These are phyloP conservation scores for Elongisporangium senticosum DNA, from an alignment of 352 stramenopile species.

Conservation along the genomic window DNA sequence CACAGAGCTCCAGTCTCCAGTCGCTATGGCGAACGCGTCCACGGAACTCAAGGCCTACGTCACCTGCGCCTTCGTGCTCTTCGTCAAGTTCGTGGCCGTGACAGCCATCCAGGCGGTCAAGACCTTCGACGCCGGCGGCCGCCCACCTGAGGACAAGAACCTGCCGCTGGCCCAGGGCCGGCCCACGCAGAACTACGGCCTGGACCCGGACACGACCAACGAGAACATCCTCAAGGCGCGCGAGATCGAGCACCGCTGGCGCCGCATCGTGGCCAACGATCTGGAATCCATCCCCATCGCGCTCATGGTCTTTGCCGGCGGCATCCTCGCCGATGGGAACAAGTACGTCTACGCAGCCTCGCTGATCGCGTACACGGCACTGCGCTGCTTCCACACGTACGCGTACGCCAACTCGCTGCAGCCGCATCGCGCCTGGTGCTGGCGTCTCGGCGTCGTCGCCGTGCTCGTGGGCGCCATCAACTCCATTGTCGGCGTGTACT, in stretches of 20 bases:
- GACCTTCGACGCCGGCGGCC: conserved; percentile 41
- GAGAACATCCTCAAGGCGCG: conserved; percentile 24
- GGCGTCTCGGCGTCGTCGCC: conserved; percentile 27
- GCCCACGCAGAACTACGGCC: conserved; percentile 30
- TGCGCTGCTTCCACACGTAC: conserved; percentile 32
- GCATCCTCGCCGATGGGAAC: conserved; percentile 33
- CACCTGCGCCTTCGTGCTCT: conserved; percentile 30
- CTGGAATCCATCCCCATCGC: conserved; percentile 56
- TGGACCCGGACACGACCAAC: conserved; percentile 22
- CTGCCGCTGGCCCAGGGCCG: conserved; percentile 19
- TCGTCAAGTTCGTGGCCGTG: conserved; percentile 55
- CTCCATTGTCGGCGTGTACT: conserved; percentile 32
- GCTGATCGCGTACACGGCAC: conserved; percentile 27
- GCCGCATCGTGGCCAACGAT: conserved; percentile 53
- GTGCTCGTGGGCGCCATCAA: conserved; percentile 36
- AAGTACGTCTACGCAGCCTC: conserved; percentile 26
- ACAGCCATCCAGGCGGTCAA: conserved; percentile 45
- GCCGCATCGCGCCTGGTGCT: conserved; percentile 26
- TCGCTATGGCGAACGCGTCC: not conserved
- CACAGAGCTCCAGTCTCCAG: not conserved
- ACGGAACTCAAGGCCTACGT: conserved; percentile 11
- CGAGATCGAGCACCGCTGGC: conserved; percentile 36
- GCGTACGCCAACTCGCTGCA: conserved; percentile 30
- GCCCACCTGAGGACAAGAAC: conserved; percentile 48
- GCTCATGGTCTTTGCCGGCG: conserved; percentile 41